These are phyloP conservation scores for Cichorium intybus DNA, from an alignment of 140 eudicot genomes.

Conservation along the genomic window DNA sequence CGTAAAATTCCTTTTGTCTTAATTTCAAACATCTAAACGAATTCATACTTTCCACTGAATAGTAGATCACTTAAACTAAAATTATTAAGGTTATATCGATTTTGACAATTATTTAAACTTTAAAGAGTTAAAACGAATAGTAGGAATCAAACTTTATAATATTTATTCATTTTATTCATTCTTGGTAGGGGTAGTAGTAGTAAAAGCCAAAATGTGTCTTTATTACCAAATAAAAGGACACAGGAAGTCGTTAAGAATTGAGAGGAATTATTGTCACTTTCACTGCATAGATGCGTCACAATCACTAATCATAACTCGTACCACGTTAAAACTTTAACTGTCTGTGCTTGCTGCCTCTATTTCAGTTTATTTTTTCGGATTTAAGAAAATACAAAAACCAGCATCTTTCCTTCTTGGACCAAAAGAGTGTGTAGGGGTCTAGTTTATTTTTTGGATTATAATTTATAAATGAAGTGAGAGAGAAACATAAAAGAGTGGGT, in stretches of 20 bases:
- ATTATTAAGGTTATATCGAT: too few relatives aligned
- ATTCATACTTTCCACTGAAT: not conserved
- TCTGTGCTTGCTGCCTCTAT: conserved; percentile 2
- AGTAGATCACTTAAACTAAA: not conserved
- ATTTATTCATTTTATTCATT: too few relatives aligned
- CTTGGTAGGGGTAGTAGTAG: not conserved
- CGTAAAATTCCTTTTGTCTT: not conserved
- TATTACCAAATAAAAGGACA: not conserved
- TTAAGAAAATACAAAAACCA: not conserved
- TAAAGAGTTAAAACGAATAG: too few relatives aligned
- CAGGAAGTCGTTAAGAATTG: not conserved
- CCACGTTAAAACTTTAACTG: not conserved
- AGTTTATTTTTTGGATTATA: too few relatives aligned
- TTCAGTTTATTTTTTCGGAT: conserved; percentile 11
- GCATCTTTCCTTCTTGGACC: not conserved
- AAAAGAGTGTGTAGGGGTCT: too few relatives aligned
- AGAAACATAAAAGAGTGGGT: too few relatives aligned
- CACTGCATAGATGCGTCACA: conserved; percentile 10
- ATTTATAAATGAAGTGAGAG: not conserved
- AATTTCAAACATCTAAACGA: not conserved
- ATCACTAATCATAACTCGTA: conserved; percentile 20
- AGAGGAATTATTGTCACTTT: conserved; percentile 16
- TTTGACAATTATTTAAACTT: too few relatives aligned
- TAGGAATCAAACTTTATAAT: too few relatives aligned
- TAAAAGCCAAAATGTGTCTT: conserved; percentile 8